Evolutionary conservation across 2,329 filamentous ascomycete genomes (phyloP), one percentile per base, ranked within the genome.

Genomic region (Colletotrichum liriopes): DNA sequence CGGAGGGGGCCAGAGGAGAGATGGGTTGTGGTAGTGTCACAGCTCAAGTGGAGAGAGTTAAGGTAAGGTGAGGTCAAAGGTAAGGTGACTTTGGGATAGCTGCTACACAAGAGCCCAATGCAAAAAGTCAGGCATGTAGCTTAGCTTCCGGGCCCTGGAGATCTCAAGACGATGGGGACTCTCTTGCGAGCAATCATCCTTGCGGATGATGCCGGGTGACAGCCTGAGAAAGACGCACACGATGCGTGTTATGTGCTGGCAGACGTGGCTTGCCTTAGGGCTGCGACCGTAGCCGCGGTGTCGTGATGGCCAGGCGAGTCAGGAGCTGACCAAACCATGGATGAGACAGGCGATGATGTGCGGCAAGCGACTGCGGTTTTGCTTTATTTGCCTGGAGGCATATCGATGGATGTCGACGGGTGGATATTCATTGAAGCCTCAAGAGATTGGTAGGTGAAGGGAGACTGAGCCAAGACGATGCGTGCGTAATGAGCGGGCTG

Each of bases 191-290:
- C 59, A 55, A 29, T 23, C 51, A 39, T 64, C 29, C 65, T 49
- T 68, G 39, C 18, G 32, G 39, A 5, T 32, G 18, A 14, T 39
- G 65, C 43, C 43, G 23, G 41, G 45, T 23, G 54, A 43, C 52
- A 35, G 67, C 65, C 61, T 29, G 52, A 47, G 54, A 66, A 16
- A 47, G 16, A 18, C 49, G 49, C 49, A 26, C 20, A n/a, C 45
- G 32, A 39, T 45, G 29, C 39, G 29, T 47, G 58, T 35, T 45
- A 66, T 74, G 65, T 41, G 73, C 43, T 74, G 58, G 70, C 70
- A 73, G 61, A 52, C 61, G 58, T 70, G 73, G 70, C 70, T 70
- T 73, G 73, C 55, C 65, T 72, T 69, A 71, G 70, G 65, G 60
- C 65, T 71, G 45, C 58, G 45, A 67, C 70, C 55, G 54, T 66